These are phyloP conservation scores for Rutstroemia sp. DNA, from an alignment of 2,329 filamentous ascomycete species.

Conservation along the genomic window DNA sequence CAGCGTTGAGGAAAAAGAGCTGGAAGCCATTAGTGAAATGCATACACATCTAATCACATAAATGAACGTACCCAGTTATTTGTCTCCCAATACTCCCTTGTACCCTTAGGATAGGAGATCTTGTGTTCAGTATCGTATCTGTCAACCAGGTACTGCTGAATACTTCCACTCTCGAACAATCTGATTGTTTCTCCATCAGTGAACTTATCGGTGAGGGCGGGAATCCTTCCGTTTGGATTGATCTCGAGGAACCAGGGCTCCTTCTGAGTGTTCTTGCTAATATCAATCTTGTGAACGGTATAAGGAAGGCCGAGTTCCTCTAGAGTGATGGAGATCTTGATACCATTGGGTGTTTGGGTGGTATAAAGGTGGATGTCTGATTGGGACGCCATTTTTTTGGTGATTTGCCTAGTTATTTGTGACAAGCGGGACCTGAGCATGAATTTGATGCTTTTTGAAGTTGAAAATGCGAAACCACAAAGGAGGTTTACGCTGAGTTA, in stretches of 20 bases:
- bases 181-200: constrained; percentile 64
- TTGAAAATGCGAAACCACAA: not conserved
- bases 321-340: constrained; percentile 80
- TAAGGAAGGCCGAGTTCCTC: constrained; percentile 83
- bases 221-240: constrained; percentile 90
- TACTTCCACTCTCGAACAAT: constrained; percentile 77
- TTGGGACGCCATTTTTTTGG: constrained; percentile 35
- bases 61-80: constrained; percentile 59
- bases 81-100: constrained; percentile 69
- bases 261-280: constrained; percentile 72
- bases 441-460: not conserved
- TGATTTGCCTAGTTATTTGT: constrained; percentile 15
- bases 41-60: not conserved
- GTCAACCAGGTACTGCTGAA: constrained; percentile 77
- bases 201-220: constrained; percentile 75
- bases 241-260: constrained; percentile 83
- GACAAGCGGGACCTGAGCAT: not conserved
- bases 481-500: not conserved
- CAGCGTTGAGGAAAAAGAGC: constrained; percentile 69
- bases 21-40: constrained; percentile 11
- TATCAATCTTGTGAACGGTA: constrained; percentile 63
- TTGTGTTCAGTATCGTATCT: constrained; percentile 77
- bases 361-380: constrained; percentile 42
- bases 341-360: constrained; percentile 75
- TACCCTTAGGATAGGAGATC: constrained; percentile 68